Conservation (phyloP, 75 land plant species). For the Sequoia sempervirens region DNA sequence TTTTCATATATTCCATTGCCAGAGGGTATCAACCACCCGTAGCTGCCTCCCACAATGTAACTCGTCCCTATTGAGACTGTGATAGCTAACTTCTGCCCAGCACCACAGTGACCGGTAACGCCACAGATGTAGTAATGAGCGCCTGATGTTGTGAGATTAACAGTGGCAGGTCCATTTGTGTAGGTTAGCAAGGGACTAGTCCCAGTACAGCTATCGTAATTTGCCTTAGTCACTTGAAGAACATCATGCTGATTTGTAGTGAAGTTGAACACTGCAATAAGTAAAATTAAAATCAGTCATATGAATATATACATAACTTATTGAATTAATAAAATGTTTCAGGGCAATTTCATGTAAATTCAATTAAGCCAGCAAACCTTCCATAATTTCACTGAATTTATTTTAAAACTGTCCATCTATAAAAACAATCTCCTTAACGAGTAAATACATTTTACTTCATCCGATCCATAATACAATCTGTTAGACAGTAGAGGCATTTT, state of each 20-base stretch:
- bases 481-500: not conserved
- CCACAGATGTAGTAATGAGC: conserved; percentile 19
- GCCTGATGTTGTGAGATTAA: conserved; percentile 5
- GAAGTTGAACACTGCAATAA: conserved; percentile 30
- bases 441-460: not conserved
- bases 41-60: not conserved
- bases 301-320: not conserved
- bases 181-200: conserved; percentile 7
- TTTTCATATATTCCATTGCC: not conserved
- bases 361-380: not conserved
- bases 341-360: too few species aligned
- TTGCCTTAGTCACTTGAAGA: conserved; percentile 12
- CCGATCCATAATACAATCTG: not conserved
- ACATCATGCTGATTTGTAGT: conserved; percentile 12
- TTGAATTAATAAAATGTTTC: not conserved
- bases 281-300: not conserved
- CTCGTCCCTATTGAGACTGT: not conserved
- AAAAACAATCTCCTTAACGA: too few species aligned
- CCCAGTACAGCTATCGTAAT: conserved; percentile 11
- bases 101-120: conserved; percentile 8
- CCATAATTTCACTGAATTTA: not conserved
- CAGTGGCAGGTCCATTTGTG: not conserved
- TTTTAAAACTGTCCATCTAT: not conserved
- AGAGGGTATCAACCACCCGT: not conserved
- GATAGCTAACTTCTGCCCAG: conserved; percentile 27